Percentiles rank a stretch among this genome's conserved stretches.
Conservation (phyloP, 2,329 filamentous ascomycete species). For the Trichoderma breve region DNA sequence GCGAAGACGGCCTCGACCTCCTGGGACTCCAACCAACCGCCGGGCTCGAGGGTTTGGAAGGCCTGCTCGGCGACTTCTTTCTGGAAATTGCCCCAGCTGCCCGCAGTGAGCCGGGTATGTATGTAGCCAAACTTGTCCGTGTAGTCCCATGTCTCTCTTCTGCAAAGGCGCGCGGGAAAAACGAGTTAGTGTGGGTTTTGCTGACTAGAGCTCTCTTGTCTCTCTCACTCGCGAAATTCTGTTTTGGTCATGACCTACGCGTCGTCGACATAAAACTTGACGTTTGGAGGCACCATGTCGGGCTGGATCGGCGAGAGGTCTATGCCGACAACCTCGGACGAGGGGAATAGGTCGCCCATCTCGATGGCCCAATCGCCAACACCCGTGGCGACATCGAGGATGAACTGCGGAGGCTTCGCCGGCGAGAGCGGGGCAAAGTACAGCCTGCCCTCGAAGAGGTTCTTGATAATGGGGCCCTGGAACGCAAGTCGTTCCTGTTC, state of each 20-base stretch:
- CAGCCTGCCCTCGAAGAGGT: constrained; percentile 31
- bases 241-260: constrained; percentile 30
- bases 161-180: constrained; percentile 23
- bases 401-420: constrained; percentile 26
- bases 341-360: constrained; percentile 34
- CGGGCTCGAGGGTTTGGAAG: constrained; percentile 47
- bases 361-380: constrained; percentile 46
- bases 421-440: constrained; percentile 30
- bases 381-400: constrained; percentile 41
- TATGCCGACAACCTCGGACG: constrained; percentile 31
- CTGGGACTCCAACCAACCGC: constrained; percentile 55
- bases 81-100: constrained; percentile 50
- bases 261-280: constrained; percentile 55
- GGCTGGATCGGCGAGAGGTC: constrained; percentile 40
- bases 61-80: constrained; percentile 51
- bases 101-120: constrained; percentile 49
- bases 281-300: constrained; percentile 49
- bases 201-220: background rate
- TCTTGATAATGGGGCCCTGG: constrained; percentile 30
- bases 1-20: constrained; percentile 41
- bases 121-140: constrained; percentile 56
- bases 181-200: background rate
- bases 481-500: constrained; percentile 35
- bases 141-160: constrained; percentile 50
- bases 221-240: constrained; percentile 29